Evolutionary conservation across 164 flowering plant species (phyloP).

Genomic region (Vitis rotundifolia): DNA sequence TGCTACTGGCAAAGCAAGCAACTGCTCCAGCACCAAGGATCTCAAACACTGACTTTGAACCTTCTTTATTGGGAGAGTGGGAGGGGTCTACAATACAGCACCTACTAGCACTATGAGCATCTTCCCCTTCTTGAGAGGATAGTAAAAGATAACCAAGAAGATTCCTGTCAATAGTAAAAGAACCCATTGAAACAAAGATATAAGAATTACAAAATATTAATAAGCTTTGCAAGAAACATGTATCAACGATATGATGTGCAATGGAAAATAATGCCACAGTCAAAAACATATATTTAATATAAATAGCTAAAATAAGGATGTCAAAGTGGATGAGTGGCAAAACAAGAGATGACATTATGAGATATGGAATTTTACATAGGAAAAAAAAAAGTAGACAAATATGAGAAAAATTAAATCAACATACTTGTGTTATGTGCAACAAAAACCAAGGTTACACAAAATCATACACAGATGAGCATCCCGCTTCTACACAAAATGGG

Average conservation of each 20-base stretch:
- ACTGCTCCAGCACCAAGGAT: constrained; percentile 71
- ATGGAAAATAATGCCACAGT: too few relatives aligned
- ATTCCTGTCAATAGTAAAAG: constrained; percentile 55
- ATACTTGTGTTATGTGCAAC: neutral
- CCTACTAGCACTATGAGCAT: constrained; percentile 46
- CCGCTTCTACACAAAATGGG: neutral
- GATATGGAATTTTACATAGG: too few relatives aligned
- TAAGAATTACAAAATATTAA: neutral
- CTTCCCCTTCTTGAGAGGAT: constrained; percentile 47
- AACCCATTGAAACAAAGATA: constrained; percentile 2
- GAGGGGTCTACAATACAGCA: constrained; percentile 42
- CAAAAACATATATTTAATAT: too few relatives aligned
- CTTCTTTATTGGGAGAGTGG: constrained; percentile 27
- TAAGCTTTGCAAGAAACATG: neutral
- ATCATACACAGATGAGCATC: neutral
- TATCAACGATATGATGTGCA: too few relatives aligned
- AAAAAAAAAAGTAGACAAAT: neutral
- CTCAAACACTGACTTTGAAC: constrained; percentile 56
- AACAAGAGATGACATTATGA: too few relatives aligned
- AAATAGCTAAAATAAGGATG: too few relatives aligned
- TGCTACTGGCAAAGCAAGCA: constrained; percentile 61
- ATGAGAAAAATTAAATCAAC: neutral
- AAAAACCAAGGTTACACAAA: too few relatives aligned
- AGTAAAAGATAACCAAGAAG: constrained; percentile 71
- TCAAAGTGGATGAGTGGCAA: too few relatives aligned